Evolutionary conservation across 768 basidiomycete genomes (phyloP), one percentile per base, ranked within the genome.

Genomic region (Agaricus blazei): DNA sequence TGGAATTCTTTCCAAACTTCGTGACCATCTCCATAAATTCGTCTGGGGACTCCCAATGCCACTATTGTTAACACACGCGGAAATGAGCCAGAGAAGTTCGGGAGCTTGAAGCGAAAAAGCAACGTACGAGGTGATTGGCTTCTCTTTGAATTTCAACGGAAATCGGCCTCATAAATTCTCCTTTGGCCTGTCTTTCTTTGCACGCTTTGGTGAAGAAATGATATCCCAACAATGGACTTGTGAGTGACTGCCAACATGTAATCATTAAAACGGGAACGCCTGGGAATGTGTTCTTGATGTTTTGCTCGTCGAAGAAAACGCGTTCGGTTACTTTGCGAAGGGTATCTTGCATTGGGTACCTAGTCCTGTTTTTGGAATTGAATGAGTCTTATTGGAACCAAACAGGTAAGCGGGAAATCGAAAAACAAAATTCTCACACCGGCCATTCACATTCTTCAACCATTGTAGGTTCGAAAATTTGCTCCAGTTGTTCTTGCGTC

Each of bases 91-190:
- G 19, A 12, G 4, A 8, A 46, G 34, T 14, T 15, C 31, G 24
- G 6, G 19, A 15, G 47, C 26, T 14, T 31, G 6, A 24, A 11
- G 40, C 38, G 23, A 45, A 48, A 23, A 9, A 19, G 19, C 19
- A 36, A 62, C 72, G 55, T 51, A 75, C 73, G 51, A 74, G 71
- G 53, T 75, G 72, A 58, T 75, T 73, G 3, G 60, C 67, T 6
- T 60, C 59, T 19, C 65, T 57, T 19, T 71, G 53, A 1, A 59
- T 44, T 9, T 66, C 14, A 49, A 70, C 69, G 8, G 56, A 36
- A n/a, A 65, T 56, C 3, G 61, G 49, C 15, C 70, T 60, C 28
- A 62, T 28, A 40, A 63, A 59, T 34, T 63, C 56, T 0, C 66
- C 67, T 2, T 58, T 48, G 1, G 27, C 44, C 14, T 50, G 31